A percentile compares a stretch with the other conserved stretches of the same genome.
These are phyloP conservation scores for Calonectria fujianensis DNA, from an alignment of 2,329 filamentous ascomycete genomes.

Conservation along the genomic window DNA sequence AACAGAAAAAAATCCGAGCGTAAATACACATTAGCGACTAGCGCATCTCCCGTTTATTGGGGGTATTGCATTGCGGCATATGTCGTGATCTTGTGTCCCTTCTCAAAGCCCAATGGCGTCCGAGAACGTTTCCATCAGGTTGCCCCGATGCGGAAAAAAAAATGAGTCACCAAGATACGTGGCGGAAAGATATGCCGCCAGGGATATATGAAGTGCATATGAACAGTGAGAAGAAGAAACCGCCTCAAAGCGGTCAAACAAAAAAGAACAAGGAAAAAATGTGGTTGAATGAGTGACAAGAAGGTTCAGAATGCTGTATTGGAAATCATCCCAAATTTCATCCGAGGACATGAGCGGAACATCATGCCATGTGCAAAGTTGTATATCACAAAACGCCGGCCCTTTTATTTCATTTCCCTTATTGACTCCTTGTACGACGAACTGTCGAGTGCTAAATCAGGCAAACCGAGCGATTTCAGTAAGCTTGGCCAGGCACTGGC, in stretches of 20 bases:
- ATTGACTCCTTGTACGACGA: constrained; percentile 44
- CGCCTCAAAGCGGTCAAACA: constrained; percentile 42
- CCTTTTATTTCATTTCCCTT: constrained; percentile 52
- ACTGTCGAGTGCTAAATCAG: constrained; percentile 44
- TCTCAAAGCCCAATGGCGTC: constrained; percentile 33
- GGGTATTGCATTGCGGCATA: constrained; percentile 41
- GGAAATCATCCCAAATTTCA: constrained; percentile 52
- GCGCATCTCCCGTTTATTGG: constrained; percentile 43
- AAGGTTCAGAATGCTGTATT: constrained; percentile 47
- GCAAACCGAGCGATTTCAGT: constrained; percentile 55
- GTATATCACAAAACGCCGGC: constrained; percentile 57
- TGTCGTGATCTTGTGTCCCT: constrained; percentile 45
- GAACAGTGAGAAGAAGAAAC: constrained; percentile 48
- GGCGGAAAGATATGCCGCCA: constrained; percentile 44
- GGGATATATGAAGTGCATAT: constrained; percentile 53
- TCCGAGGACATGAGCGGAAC: constrained; percentile 51
- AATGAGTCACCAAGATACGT: constrained; percentile 45
- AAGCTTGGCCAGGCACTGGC: constrained; percentile 74
- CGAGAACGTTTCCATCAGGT: constrained; percentile 41
- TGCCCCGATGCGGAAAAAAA: constrained; percentile 41
- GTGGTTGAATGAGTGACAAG: constrained; percentile 51
- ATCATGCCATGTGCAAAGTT: constrained; percentile 49
- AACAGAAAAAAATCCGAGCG: constrained; percentile 46
- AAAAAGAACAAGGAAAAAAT: constrained; percentile 45
- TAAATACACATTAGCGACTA: constrained; percentile 57